Conservation (phyloP, 169 alveolate species). For the Plasmodium knowlesi region DNA sequence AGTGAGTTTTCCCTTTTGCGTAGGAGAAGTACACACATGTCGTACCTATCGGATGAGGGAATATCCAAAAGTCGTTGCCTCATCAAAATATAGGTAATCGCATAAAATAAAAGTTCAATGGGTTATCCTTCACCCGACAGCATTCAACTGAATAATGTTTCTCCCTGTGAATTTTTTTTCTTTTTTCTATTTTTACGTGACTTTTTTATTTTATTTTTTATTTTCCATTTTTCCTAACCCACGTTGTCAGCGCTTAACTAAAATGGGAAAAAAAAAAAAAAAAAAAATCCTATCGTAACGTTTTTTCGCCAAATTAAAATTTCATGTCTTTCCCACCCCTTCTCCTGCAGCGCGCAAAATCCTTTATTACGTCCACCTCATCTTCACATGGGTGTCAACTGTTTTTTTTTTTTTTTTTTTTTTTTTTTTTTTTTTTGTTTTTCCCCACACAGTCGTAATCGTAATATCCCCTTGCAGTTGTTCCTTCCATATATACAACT, state of each 20-base stretch:
- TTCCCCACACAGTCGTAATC: neutral
- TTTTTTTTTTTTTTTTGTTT: no score
- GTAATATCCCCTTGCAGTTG: neutral
- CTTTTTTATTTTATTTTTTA: no score
- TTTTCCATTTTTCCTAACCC: neutral
- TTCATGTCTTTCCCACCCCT: neutral
- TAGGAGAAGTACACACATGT: neutral
- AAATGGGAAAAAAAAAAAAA: neutral
- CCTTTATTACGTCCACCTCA: neutral
- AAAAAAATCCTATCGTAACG: neutral
- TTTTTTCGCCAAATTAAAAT: neutral
- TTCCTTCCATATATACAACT: neutral
- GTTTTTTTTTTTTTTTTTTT: no score
- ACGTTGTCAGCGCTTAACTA: neutral
- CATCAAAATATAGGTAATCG: neutral
- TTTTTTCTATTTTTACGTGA: no score
- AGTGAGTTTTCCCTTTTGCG: neutral
- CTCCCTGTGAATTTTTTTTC: neutral
- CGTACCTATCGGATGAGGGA: neutral
- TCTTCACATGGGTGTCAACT: neutral
- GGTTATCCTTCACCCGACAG: neutral
- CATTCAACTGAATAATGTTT: neutral
- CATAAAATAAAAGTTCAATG: neutral
- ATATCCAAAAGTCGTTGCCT: neutral
- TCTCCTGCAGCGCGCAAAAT: neutral